Evolutionary conservation across 441 rosid genomes (phyloP), one percentile per base, ranked within the genome.

Genomic region (Erodium trifolium): DNA sequence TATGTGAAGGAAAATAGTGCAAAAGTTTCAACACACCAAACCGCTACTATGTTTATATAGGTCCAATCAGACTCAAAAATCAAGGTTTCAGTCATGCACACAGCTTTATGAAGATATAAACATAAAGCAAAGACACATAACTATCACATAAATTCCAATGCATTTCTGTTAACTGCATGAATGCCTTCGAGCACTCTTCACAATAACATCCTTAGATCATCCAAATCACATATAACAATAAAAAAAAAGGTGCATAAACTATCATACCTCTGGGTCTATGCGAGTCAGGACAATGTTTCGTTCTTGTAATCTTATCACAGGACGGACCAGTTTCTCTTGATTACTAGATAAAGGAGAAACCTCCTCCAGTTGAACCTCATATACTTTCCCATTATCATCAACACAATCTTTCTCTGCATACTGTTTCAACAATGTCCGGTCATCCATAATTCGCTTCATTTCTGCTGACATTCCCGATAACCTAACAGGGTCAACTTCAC

Each of bases 191-290:
- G 51, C 51, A 45, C 13, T 45, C 13, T 1, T 45, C 51, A 45
- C 51, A 45, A 10, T 17, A 55, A 17, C 63, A 17, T 17, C 27
- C 63, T 1, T 55, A 6, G 3, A 19, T 17, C 7, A 17, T 23
- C 29, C 66, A 63, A 27, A 23, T 29, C 39, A 63, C 39, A 29
- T 11, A 63, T 19, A 29, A 23, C 34, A 18, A 8, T 27, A 45
- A 57, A 31, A 10, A 57, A 57, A 57, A 9, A 43, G 7, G 63
- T 17, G 3, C 63, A 57, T 19, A 57, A 19, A 18, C 63, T 3
- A 17, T 57, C 84, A 70, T 75, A 92, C 97, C 95, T 90, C 97
- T 0, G 98, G 96, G 77, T 90, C 87, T 77, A 93, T 93, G 51
- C 97, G 88, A 69, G 98, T 93, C 47, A 93, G 91, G 59, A 93